Evolutionary conservation across 805 yeast species (phyloP).

Genomic region (Cyberlindnera xishuangbannaensis): DNA sequence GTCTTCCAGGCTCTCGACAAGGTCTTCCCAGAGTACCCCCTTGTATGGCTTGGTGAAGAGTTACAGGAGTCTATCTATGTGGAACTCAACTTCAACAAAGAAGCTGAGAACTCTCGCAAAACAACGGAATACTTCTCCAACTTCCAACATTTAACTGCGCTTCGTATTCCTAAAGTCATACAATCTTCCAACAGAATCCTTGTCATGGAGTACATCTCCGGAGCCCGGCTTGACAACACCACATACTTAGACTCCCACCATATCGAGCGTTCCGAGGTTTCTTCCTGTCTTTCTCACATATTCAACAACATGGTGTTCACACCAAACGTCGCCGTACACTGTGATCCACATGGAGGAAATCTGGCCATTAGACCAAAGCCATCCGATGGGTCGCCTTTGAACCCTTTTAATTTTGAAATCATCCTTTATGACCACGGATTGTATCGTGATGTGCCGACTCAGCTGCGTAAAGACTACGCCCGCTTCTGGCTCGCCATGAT

Average conservation of each 20-base stretch:
- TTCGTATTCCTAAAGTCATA: slow-evolving; percentile 69
- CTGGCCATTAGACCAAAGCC: slow-evolving; percentile 63
- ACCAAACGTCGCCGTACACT: slow-evolving; percentile 86
- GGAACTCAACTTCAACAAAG: slow-evolving; percentile 86
- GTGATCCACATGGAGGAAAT: slow-evolving; percentile 98
- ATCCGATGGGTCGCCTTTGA: slow-evolving; percentile 21
- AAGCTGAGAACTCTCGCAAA: slow-evolving; percentile 72
- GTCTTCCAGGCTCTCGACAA: slow-evolving; percentile 70
- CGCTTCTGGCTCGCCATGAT: slow-evolving; percentile 88
- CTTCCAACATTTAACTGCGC: slow-evolving; percentile 58
- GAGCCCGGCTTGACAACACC: slow-evolving; percentile 77
- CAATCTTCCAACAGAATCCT: slow-evolving; percentile 66
- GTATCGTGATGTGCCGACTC: slow-evolving; percentile 75
- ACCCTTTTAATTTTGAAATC: slow-evolving; percentile 79
- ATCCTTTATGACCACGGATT: slow-evolving; percentile 92
- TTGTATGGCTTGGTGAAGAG: slow-evolving; percentile 95
- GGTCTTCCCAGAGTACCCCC: slow-evolving; percentile 89
- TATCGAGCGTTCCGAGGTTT: slow-evolving; percentile 73
- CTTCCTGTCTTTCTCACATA: slow-evolving; percentile 80
- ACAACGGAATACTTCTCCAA: slow-evolving; percentile 63
- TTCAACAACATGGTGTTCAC: slow-evolving; percentile 95
- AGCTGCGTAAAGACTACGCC: slow-evolving; percentile 77
- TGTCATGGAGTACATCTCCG: slow-evolving; percentile 82
- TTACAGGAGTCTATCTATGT: slow-evolving; percentile 78
- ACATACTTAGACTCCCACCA: slow-evolving; percentile 53